Evolutionary conservation across 2,329 filamentous ascomycete genomes (phyloP).

Genomic region (Knufia fluminis): DNA sequence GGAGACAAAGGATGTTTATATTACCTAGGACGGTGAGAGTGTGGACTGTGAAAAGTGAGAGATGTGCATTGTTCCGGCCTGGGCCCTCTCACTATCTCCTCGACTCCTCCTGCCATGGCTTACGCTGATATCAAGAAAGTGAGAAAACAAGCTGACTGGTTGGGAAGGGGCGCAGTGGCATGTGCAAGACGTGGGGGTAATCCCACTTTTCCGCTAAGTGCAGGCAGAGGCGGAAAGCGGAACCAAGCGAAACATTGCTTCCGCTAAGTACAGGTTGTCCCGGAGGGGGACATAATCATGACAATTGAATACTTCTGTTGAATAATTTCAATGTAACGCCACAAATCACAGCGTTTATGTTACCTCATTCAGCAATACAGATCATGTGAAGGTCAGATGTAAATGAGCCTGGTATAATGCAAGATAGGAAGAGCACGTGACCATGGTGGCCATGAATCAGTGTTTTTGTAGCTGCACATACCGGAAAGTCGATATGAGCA

Average conservation of each 20-base stretch:
- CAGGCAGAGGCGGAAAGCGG: conserved; percentile 4
- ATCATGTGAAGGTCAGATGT: not conserved
- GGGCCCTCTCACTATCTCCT: not conserved
- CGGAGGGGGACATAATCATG: not conserved
- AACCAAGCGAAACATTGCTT: not conserved
- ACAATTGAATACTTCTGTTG: not conserved
- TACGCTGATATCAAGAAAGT: not conserved
- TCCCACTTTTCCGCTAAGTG: conserved; percentile 8
- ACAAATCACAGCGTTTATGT: conserved; percentile 1
- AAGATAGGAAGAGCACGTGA: not conserved
- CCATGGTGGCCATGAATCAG: no score
- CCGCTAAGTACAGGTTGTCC: conserved; percentile 6
- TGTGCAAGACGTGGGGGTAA: conserved; percentile 5
- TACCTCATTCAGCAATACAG: conserved; percentile 2
- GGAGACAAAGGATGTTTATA: not conserved
- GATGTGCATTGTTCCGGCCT: not conserved
- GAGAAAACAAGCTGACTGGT: conserved; percentile 5
- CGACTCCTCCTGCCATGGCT: not conserved
- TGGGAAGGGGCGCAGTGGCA: not conserved
- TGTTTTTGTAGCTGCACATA: no score
- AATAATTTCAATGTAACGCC: not conserved
- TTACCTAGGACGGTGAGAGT: not conserved
- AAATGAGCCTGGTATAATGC: not conserved
- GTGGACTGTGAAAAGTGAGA: not conserved
- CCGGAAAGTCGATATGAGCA: no score